Evolutionary conservation across 2,329 filamentous ascomycete genomes (phyloP).

Genomic region (Hypomyces rosellus): DNA sequence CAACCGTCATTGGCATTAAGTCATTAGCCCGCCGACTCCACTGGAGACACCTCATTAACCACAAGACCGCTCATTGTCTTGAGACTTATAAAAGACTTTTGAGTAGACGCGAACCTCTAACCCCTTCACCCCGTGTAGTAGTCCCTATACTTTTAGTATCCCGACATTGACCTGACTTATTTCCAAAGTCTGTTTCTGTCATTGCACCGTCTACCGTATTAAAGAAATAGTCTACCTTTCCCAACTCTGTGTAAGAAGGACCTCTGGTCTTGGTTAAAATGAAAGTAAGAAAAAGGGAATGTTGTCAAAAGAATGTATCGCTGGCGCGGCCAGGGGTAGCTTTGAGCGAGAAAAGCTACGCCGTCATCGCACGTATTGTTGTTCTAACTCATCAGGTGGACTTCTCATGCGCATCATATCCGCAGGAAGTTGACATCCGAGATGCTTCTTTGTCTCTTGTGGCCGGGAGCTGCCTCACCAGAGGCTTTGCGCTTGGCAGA

Average conservation of each 20-base stretch:
- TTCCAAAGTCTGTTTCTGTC: conserved; percentile 7
- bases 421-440: conserved; percentile 47
- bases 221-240: conserved; percentile 2
- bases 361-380: conserved; percentile 42
- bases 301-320: conserved; percentile 5
- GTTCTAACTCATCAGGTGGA: conserved; percentile 4
- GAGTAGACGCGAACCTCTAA: conserved; percentile 10
- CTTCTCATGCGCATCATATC: conserved; percentile 28
- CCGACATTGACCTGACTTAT: conserved; percentile 8
- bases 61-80: conserved; percentile 1
- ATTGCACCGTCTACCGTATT: conserved; percentile 9
- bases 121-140: conserved; percentile 5
- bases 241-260: conserved; percentile 4
- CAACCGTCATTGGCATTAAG: conserved; percentile 11
- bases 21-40: conserved; percentile 9
- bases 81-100: conserved; percentile 8
- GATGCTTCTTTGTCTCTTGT: conserved; percentile 55
- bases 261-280: conserved; percentile 1
- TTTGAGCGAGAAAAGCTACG: conserved; percentile 25
- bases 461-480: conserved; percentile 32
- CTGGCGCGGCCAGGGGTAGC: conserved; percentile 36
- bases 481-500: conserved; percentile 53
- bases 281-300: conserved; percentile 1
- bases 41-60: conserved; percentile 1
- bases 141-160: conserved; percentile 9